Evolutionary conservation across 148 eudicot genomes (phyloP).

Genomic region (Vaccinium myrtillus): DNA sequence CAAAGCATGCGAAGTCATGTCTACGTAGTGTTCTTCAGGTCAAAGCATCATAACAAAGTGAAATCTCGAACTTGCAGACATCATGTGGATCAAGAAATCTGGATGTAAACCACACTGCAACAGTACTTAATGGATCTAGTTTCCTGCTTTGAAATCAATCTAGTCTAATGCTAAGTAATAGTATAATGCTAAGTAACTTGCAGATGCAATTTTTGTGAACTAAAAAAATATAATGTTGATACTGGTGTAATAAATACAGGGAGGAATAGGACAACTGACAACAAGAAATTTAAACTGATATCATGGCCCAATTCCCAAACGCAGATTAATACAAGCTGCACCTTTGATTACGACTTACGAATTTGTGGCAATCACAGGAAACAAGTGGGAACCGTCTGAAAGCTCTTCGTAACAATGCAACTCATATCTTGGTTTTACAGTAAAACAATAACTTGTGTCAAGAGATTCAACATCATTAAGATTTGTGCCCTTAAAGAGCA

Average conservation of each 20-base stretch:
- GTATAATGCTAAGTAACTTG: too few relatives aligned
- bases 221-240: too few relatives aligned
- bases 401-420: neutral
- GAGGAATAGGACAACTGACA: too few relatives aligned
- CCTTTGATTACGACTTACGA: neutral
- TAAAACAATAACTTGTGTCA: neutral
- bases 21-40: neutral
- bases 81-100: too few relatives aligned
- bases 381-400: neutral
- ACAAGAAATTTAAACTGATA: neutral
- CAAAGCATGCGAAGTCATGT: neutral
- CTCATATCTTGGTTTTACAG: neutral
- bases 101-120: too few relatives aligned
- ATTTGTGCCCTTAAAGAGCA: too few relatives aligned
- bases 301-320: neutral
- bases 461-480: neutral
- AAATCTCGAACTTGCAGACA: neutral
- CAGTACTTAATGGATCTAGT: too few relatives aligned
- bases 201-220: too few relatives aligned
- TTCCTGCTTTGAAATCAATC: too few relatives aligned
- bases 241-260: too few relatives aligned
- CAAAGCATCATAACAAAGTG: neutral
- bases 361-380: neutral
- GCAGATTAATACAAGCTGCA: neutral
- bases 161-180: too few relatives aligned